A percentile compares a stretch with the other conserved stretches of the same genome.
Conservation (phyloP, 805 yeast species). For the Metschnikowia henanensis region DNA sequence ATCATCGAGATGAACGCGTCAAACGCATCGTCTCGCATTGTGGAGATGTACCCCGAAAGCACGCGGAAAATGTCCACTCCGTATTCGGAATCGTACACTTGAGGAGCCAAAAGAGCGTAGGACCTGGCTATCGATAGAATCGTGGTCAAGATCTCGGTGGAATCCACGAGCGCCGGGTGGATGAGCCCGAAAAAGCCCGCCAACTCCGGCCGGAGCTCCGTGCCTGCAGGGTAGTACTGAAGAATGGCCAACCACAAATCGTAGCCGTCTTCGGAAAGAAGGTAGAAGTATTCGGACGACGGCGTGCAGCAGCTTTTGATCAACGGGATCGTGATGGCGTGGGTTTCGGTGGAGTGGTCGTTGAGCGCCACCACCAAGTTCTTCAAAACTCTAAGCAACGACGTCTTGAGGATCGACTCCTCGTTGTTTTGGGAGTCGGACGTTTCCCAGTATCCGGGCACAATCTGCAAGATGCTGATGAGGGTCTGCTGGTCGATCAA, state of each 20-base stretch:
- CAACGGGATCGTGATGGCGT: conserved; percentile 64
- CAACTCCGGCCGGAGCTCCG: conserved; percentile 37
- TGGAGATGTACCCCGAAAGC: conserved; percentile 52
- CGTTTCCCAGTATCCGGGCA: conserved; percentile 79
- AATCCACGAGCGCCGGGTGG: conserved; percentile 58
- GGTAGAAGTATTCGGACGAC: conserved; percentile 39
- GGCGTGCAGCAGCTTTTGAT: conserved; percentile 62
- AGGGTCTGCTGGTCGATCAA: conserved; percentile 52
- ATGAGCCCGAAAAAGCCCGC: conserved; percentile 49
- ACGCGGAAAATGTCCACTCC: conserved; percentile 47
- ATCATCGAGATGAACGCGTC: conserved; percentile 52
- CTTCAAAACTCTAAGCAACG: conserved; percentile 52
- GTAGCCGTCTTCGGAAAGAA: conserved; percentile 81
- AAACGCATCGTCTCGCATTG: conserved; percentile 71
- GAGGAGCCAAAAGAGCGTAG: conserved; percentile 52
- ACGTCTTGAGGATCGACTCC: conserved; percentile 40
- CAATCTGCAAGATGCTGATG: conserved; percentile 47
- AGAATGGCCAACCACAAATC: conserved; percentile 78
- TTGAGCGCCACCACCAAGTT: conserved; percentile 58
- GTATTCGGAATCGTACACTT: conserved; percentile 34
- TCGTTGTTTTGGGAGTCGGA: conserved; percentile 41
- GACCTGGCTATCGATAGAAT: conserved; percentile 62
- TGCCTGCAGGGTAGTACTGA: conserved; percentile 54
- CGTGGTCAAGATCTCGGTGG: conserved; percentile 73
- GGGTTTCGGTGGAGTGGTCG: conserved; percentile 45